A percentile compares a stretch with the other conserved stretches of the same genome.
Conservation (phyloP, 208 protist genomes). For the Acanthamoeba triangularis region DNA sequence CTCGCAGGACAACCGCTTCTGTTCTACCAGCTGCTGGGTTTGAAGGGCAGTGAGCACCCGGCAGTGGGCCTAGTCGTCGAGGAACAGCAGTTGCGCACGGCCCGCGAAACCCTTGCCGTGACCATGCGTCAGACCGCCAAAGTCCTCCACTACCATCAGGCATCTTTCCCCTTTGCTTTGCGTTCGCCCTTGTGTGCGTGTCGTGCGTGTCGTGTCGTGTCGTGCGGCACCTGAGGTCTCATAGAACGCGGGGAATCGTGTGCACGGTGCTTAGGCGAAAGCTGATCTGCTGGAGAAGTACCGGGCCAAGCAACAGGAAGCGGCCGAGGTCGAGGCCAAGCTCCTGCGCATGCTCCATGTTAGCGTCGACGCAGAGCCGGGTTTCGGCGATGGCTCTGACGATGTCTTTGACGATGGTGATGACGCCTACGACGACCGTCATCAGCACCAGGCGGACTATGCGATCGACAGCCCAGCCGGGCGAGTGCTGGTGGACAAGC, state of each 20-base stretch:
- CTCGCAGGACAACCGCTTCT: conserved; percentile 1
- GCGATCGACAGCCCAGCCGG: neutral
- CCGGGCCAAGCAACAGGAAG: neutral
- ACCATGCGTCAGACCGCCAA: conserved; percentile 24
- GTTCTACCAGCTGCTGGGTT: conserved; percentile 3
- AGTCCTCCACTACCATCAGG: conserved; percentile 34
- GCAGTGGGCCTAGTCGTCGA: neutral
- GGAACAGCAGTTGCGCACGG: neutral
- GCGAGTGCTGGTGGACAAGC: neutral
- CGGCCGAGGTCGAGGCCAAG: conserved; percentile 17
- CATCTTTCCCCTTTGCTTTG: neutral
- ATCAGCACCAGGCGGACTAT: neutral
- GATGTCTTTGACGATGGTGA: neutral
- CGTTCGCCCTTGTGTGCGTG: neutral
- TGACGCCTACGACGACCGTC: neutral
- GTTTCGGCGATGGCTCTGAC: neutral
- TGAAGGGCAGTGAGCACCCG: neutral
- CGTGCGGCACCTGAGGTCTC: neutral
- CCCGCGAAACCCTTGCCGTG: neutral
- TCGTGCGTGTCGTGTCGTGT: neutral
- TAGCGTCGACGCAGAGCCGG: neutral
- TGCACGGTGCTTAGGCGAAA: neutral
- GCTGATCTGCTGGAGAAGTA: conserved; percentile 35
- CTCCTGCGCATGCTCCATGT: neutral
- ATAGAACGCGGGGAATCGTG: neutral